These are phyloP conservation scores for Colletotrichum filicis DNA, from an alignment of 2,329 filamentous ascomycete species.

Conservation along the genomic window DNA sequence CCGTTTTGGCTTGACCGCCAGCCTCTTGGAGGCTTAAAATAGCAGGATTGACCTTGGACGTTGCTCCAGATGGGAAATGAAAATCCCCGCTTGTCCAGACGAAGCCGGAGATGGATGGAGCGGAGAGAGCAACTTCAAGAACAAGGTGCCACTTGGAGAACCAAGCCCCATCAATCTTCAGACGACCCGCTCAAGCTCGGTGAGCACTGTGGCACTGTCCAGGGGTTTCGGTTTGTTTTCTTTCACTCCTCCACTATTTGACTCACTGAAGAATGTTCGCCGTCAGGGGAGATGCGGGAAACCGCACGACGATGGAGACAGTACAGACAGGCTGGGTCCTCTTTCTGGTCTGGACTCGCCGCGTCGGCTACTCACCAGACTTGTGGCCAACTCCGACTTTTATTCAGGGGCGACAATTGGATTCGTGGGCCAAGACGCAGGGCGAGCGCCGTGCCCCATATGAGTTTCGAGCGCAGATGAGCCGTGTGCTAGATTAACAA, in stretches of 20 bases:
- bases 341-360: not conserved
- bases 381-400: not conserved
- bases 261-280: constrained; percentile 9
- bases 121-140: constrained; percentile 3
- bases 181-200: constrained; percentile 20
- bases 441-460: not conserved
- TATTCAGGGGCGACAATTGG: not conserved
- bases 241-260: not conserved
- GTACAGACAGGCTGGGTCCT: not conserved
- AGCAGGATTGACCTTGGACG: constrained; percentile 25
- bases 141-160: constrained; percentile 18
- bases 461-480: constrained; percentile 30
- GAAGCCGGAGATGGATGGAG: constrained; percentile 15
- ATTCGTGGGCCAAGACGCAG: not conserved
- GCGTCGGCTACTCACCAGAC: not conserved
- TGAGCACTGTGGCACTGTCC: not conserved
- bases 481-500: constrained; percentile 22
- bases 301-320: not conserved
- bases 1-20: constrained; percentile 12
- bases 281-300: not conserved
- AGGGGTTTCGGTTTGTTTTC: constrained; percentile 4
- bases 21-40: constrained; percentile 13
- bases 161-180: constrained; percentile 20
- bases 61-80: constrained; percentile 26
- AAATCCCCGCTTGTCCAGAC: constrained; percentile 21